Percentiles rank a stretch among this genome's conserved stretches.
phyloP scores from a whole-genome alignment of 2,329 filamentous ascomycete genomes.

The Venturia asperata region DNA sequence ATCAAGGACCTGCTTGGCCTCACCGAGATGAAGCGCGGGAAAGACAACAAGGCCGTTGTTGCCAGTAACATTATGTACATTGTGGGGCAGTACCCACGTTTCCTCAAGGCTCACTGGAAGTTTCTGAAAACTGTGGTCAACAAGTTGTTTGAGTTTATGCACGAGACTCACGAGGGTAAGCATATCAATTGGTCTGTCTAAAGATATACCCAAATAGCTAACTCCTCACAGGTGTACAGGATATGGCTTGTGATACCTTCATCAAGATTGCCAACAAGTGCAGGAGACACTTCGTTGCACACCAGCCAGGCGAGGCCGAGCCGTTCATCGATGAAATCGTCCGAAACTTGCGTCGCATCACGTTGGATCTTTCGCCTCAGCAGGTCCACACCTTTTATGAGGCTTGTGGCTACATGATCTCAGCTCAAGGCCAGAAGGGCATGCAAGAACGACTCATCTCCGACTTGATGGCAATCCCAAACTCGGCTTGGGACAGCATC shows the following conservation, averaged over 20 bases:
- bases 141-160: conserved; percentile 99
- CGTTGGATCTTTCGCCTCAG: conserved; percentile 87
- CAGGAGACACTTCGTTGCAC: conserved; percentile 90
- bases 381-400: conserved; percentile 99
- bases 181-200: conserved; percentile 20
- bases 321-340: conserved; percentile 99
- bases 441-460: conserved; percentile 85
- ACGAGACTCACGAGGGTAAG: conserved; percentile 92
- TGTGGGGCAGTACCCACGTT: conserved; percentile 95
- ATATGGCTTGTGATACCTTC: conserved; percentile 99
- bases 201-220: neutral
- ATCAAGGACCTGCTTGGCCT: conserved; percentile 96
- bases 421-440: conserved; percentile 89
- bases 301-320: conserved; percentile 88
- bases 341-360: conserved; percentile 90
- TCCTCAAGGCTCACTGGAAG: conserved; percentile 99
- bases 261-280: conserved; percentile 99
- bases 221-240: conserved; percentile 67
- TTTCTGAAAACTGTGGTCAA: conserved; percentile 99
- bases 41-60: conserved; percentile 98
- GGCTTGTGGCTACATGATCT: conserved; percentile 98
- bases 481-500: conserved; percentile 65
- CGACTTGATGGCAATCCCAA: conserved; percentile 90
- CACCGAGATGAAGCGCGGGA: conserved; percentile 98
- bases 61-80: conserved; percentile 99